These are phyloP conservation scores for Acanthamoeba healyi DNA, from an alignment of 208 protist genomes.

Conservation along the genomic window DNA sequence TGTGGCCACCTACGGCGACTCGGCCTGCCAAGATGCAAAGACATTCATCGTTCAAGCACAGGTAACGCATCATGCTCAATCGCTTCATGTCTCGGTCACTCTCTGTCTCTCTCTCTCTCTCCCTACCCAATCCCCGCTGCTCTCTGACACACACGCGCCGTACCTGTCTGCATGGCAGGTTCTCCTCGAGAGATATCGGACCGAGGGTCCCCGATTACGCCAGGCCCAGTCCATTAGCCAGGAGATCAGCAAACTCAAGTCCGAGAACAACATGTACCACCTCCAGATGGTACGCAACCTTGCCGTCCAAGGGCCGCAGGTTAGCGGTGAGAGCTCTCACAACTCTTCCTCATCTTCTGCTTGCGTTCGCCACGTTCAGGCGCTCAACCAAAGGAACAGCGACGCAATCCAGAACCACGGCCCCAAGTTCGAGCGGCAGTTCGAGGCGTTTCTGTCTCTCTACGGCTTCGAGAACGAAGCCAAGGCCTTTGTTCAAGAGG, in stretches of 20 bases:
- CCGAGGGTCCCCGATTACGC: background rate
- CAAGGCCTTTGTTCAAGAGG: background rate
- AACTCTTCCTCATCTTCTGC: background rate
- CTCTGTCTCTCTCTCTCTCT: too few species aligned
- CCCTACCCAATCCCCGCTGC: too few species aligned
- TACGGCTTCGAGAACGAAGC: conserved; percentile 10
- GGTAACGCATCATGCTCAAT: background rate
- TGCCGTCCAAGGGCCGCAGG: background rate
- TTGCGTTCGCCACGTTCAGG: background rate
- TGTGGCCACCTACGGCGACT: background rate
- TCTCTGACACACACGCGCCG: background rate
- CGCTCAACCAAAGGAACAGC: background rate
- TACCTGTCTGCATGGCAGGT: too few species aligned
- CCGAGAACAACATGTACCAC: background rate
- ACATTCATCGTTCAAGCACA: conserved; percentile 3
- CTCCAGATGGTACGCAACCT: background rate
- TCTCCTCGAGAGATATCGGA: background rate
- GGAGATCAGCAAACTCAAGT: conserved; percentile 9
- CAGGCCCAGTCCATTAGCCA: background rate
- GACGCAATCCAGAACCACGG: background rate
- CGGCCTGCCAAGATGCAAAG: background rate
- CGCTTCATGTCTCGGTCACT: too few species aligned
- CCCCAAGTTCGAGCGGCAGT: background rate
- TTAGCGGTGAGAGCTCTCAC: background rate
- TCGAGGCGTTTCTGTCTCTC: background rate